Evolutionary conservation across 106 monocot species (phyloP).

Genomic region (Hemerocallis citrina): DNA sequence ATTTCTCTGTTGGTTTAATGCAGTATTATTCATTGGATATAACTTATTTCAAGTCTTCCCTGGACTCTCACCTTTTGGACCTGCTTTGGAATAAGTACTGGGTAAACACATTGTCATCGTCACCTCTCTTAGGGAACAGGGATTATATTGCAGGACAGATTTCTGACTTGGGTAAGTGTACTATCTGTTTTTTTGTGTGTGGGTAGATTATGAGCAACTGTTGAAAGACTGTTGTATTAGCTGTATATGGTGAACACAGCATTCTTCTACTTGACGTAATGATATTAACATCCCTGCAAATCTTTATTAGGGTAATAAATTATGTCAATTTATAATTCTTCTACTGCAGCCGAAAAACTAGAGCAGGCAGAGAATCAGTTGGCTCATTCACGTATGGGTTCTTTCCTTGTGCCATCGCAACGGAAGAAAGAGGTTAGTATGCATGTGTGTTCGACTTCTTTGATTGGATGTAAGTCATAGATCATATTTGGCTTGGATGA

Average conservation of each 20-base stretch:
- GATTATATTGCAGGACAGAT: conserved; percentile 99
- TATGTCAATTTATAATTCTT: not conserved
- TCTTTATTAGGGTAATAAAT: not conserved
- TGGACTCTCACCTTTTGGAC: conserved; percentile 90
- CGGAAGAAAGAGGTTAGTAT: conserved; percentile 79
- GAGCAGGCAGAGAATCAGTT: conserved; percentile 94
- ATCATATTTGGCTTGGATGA: not conserved
- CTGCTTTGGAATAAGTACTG: conserved; percentile 98
- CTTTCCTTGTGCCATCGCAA: conserved; percentile 68
- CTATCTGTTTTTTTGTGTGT: conserved; percentile 2
- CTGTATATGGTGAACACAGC: not conserved
- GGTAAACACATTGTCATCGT: conserved; percentile 97
- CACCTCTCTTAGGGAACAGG: conserved; percentile 70
- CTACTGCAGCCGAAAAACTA: conserved; percentile 73
- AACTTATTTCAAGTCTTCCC: conserved; percentile 95
- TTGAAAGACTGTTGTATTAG: not conserved
- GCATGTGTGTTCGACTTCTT: not conserved
- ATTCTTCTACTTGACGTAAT: not conserved
- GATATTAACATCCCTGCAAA: too few relatives aligned
- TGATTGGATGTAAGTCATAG: not conserved
- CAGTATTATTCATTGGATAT: conserved; percentile 95
- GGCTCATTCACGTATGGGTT: conserved; percentile 70
- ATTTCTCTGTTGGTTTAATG: conserved; percentile 11
- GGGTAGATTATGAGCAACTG: not conserved
- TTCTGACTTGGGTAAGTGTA: conserved; percentile 77